Conservation (phyloP, 164 flowering plant species). For the Malania oleifera region DNA sequence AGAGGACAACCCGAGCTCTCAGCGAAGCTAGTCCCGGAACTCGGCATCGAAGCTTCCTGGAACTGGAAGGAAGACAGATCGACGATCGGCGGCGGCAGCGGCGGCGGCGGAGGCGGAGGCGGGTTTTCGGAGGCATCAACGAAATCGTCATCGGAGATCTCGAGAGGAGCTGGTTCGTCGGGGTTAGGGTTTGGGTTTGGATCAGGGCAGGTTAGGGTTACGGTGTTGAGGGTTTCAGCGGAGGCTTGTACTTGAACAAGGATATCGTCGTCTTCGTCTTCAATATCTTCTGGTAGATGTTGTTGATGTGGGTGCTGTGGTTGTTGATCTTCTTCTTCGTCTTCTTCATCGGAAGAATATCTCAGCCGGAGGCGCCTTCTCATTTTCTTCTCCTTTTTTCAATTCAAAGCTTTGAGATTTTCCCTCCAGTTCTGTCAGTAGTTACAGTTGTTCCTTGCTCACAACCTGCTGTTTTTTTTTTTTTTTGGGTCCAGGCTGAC, state of each 20-base stretch:
- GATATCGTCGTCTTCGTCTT: conserved; percentile 2
- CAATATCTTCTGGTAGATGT: not conserved
- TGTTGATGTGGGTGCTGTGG: conserved; percentile 8
- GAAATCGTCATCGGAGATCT: conserved; percentile 57
- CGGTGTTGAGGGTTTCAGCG: conserved; percentile 8
- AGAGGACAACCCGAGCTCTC: conserved; percentile 27
- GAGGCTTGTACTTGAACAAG: not conserved
- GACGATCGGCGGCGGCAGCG: conserved; percentile 4
- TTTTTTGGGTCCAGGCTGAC: too few species aligned
- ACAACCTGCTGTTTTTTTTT: too few species aligned
- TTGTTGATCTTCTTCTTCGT: conserved; percentile 22
- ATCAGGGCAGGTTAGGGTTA: conserved; percentile 18
- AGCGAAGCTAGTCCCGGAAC: not conserved
- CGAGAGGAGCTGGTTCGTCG: conserved; percentile 22
- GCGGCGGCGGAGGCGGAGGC: conserved; percentile 33
- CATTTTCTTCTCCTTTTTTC: conserved; percentile 15
- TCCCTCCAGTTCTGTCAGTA: conserved; percentile 5
- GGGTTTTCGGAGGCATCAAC: conserved; percentile 41
- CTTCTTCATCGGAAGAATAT: conserved; percentile 50
- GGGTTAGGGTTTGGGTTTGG: conserved; percentile 18
- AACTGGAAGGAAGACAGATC: conserved; percentile 2
- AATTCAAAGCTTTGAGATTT: not conserved
- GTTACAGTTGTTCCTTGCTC: too few species aligned
- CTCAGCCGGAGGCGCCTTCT: conserved; percentile 45
- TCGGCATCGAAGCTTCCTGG: not conserved